A percentile compares a stretch with the other conserved stretches of the same genome.
Conservation (phyloP, 2,329 filamentous ascomycete species). For the Cercospora sp. region DNA sequence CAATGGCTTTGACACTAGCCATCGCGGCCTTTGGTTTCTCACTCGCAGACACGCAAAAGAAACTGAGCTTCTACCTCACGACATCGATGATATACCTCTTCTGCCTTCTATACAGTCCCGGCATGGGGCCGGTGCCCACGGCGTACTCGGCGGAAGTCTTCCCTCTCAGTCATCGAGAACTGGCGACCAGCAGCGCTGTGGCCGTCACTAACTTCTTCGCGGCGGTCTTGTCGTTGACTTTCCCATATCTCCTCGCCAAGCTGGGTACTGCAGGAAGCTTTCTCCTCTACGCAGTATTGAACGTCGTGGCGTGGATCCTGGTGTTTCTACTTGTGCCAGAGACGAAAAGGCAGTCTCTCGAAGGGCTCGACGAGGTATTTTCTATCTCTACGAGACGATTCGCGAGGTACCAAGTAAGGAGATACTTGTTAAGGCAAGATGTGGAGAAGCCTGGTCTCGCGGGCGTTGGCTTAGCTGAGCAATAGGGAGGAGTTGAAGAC, state of each 20-base stretch:
- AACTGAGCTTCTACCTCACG: slow-evolving; percentile 22
- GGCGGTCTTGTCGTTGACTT: slow-evolving; percentile 42
- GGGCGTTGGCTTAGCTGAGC: neutral
- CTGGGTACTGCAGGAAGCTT: slow-evolving; percentile 56
- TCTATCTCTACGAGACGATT: slow-evolving; percentile 44
- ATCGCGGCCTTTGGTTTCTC: slow-evolving; percentile 44
- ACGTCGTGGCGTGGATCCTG: slow-evolving; percentile 54
- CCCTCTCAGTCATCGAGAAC: slow-evolving; percentile 47
- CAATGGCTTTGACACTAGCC: slow-evolving; percentile 37
- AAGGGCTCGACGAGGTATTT: slow-evolving; percentile 54
- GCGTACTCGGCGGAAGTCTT: slow-evolving; percentile 48
- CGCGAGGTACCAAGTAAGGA: neutral
- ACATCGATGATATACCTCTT: slow-evolving; percentile 52
- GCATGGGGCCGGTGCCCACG: slow-evolving; percentile 44
- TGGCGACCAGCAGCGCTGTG: slow-evolving; percentile 53
- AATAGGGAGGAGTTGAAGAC: neutral
- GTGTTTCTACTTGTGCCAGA: slow-evolving; percentile 50
- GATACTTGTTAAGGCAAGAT: neutral
- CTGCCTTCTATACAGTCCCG: slow-evolving; percentile 53
- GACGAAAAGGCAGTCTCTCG: slow-evolving; percentile 50
- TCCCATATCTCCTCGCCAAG: slow-evolving; percentile 50
- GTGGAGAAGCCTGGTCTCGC: neutral
- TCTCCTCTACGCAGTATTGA: slow-evolving; percentile 58
- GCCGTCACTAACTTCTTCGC: slow-evolving; percentile 55
- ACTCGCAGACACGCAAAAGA: slow-evolving; percentile 23